phyloP scores from a whole-genome alignment of 2,329 filamentous ascomycete genomes.

The Colletotrichum simmondsii region DNA sequence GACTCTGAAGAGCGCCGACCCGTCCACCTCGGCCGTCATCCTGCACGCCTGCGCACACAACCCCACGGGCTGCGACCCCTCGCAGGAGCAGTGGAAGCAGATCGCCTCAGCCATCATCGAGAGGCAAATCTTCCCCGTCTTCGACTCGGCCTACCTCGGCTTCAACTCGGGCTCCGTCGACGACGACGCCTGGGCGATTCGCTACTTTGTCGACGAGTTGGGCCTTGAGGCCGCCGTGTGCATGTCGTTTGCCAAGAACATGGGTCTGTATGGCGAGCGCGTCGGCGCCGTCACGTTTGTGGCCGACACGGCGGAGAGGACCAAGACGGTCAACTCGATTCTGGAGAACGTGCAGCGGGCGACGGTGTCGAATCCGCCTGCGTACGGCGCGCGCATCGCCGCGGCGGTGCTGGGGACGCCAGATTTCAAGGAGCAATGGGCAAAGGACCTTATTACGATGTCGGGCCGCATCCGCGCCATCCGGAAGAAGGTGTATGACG shows the following conservation, averaged over 20 bases:
- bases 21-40: conserved; percentile 41
- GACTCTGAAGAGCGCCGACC: conserved; percentile 41
- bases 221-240: conserved; percentile 64
- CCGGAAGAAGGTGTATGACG: conserved; percentile 45
- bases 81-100: conserved; percentile 43
- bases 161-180: conserved; percentile 46
- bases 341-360: conserved; percentile 46
- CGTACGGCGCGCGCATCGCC: conserved; percentile 48
- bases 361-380: conserved; percentile 48
- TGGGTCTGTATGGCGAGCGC: conserved; percentile 56
- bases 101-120: conserved; percentile 43
- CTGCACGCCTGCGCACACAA: conserved; percentile 57
- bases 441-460: conserved; percentile 49
- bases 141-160: conserved; percentile 47
- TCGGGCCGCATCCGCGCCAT: conserved; percentile 47
- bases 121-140: conserved; percentile 42
- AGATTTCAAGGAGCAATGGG: conserved; percentile 45
- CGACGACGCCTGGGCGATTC: conserved; percentile 45
- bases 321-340: conserved; percentile 40
- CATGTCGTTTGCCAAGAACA: conserved; percentile 72
- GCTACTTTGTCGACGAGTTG: conserved; percentile 46
- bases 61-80: conserved; percentile 53
- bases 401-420: conserved; percentile 44
- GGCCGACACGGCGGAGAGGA: conserved; percentile 30
- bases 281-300: conserved; percentile 45